Evolutionary conservation across 1,284 basidiomycete species (phyloP).

Genomic region (Cutaneotrichosporon sp.): DNA sequence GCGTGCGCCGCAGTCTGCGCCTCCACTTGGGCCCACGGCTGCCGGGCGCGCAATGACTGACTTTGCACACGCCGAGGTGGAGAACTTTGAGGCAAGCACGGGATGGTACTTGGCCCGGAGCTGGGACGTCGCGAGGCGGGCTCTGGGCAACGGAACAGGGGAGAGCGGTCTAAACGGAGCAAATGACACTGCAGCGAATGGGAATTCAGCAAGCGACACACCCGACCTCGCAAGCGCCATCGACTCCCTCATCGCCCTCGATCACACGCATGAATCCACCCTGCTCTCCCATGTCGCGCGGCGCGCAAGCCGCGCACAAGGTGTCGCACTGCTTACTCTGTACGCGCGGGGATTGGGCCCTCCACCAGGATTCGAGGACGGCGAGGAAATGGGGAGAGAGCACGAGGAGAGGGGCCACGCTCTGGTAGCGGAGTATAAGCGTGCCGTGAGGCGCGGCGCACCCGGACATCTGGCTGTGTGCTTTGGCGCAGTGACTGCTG

Average conservation of each 20-base stretch:
- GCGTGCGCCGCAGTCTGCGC: slow-evolving; percentile 2
- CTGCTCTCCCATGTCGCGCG: slow-evolving; percentile 83
- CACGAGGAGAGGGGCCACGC: slow-evolving; percentile 14
- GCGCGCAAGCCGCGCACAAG: slow-evolving; percentile 84
- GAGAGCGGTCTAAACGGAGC: no score
- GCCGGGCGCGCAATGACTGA: slow-evolving; percentile 22
- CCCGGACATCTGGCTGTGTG: slow-evolving; percentile 83
- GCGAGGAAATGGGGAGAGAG: slow-evolving; percentile 15
- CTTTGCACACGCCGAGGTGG: slow-evolving; percentile 43
- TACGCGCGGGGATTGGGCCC: slow-evolving; percentile 73
- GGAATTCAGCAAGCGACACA: no score
- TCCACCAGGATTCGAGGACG: slow-evolving; percentile 45
- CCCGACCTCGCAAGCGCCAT: slow-evolving; percentile 18
- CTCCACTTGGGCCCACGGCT: slow-evolving; percentile 7
- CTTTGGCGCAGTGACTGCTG: slow-evolving; percentile 78
- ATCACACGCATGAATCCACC: slow-evolving; percentile 75
- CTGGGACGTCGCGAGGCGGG: neutral
- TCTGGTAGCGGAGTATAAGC: slow-evolving; percentile 65
- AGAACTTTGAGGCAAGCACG: slow-evolving; percentile 66
- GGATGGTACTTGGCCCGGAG: slow-evolving; percentile 67
- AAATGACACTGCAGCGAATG: no score
- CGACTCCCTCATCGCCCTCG: slow-evolving; percentile 56
- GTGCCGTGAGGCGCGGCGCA: slow-evolving; percentile 59
- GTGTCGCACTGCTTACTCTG: slow-evolving; percentile 84
- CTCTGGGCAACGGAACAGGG: no score